Evolutionary conservation across 108 stramenopile species (phyloP).

Genomic region (Conticribra weissflogii): DNA sequence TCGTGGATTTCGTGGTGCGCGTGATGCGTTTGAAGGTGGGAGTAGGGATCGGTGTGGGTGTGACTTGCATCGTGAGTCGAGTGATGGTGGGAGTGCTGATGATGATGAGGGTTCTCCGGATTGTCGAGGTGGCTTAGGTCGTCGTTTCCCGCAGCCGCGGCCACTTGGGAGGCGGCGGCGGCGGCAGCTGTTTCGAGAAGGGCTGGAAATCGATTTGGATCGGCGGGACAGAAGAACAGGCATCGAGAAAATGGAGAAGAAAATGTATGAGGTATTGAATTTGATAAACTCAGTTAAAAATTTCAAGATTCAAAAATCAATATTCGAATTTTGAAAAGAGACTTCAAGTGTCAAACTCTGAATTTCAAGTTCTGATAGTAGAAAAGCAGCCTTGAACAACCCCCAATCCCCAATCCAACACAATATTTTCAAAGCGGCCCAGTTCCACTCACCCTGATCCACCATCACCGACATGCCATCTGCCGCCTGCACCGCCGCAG

Average conservation of each 20-base stretch:
- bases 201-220: neutral
- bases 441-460: constrained; percentile 17
- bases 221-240: no score
- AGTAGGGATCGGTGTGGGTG: no score
- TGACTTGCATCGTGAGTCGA: neutral
- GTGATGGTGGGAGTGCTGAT: constrained; percentile 3
- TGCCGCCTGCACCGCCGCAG: constrained; percentile 44
- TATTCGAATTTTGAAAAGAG: no score
- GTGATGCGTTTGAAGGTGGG: no score
- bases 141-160: constrained; percentile 5
- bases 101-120: neutral
- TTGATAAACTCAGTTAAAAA: no score
- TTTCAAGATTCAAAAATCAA: no score
- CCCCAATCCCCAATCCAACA: no score
- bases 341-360: no score
- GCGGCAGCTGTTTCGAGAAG: constrained; percentile 55
- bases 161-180: constrained; percentile 46
- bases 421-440: no score
- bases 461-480: constrained; percentile 47
- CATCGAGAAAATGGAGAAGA: neutral
- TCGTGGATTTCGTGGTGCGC: neutral
- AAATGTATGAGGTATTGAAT: no score
- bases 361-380: no score
- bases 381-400: no score
- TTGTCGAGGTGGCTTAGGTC: neutral